Conservation (phyloP, 768 basidiomycete species). For the Xanthoconium stramineum region DNA sequence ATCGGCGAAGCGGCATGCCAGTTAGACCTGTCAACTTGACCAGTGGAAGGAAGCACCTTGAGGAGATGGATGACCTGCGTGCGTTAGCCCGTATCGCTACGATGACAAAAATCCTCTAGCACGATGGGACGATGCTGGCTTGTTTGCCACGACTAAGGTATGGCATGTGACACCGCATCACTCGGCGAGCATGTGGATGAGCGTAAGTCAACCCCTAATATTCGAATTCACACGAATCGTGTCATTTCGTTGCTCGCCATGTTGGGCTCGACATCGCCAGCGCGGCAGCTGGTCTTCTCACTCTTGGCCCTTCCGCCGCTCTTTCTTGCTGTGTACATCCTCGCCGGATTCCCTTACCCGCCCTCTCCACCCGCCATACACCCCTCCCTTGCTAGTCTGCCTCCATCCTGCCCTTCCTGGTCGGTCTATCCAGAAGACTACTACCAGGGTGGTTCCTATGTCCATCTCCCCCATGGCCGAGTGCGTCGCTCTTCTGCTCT, state of each 20-base stretch:
- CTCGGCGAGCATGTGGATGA: too few relatives aligned
- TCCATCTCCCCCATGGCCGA: slow-evolving; percentile 59
- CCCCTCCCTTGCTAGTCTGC: slow-evolving; percentile 59
- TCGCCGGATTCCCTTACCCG: slow-evolving; percentile 63
- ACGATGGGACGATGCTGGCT: too few relatives aligned
- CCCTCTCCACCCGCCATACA: slow-evolving; percentile 50
- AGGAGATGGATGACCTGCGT: too few relatives aligned
- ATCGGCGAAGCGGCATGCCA: too few relatives aligned
- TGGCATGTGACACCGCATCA: too few relatives aligned
- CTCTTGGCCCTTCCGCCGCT: slow-evolving; percentile 61
- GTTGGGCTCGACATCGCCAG: slow-evolving; percentile 11
- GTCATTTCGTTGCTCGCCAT: not conserved
- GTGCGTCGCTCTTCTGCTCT: slow-evolving; percentile 32
- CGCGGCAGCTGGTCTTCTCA: slow-evolving; percentile 29
- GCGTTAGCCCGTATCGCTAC: too few relatives aligned
- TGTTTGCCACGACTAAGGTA: too few relatives aligned
- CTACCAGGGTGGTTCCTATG: slow-evolving; percentile 60
- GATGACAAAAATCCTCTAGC: too few relatives aligned
- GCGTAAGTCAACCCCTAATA: too few relatives aligned
- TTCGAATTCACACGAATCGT: too few relatives aligned
- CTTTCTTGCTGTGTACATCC: slow-evolving; percentile 56
- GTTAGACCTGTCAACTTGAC: too few relatives aligned
- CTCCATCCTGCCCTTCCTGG: slow-evolving; percentile 55
- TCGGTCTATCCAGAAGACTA: slow-evolving; percentile 70
- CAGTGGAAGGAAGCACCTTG: too few relatives aligned